Conservation (phyloP, 1,284 basidiomycete genomes). For the Flammula alnicola region DNA sequence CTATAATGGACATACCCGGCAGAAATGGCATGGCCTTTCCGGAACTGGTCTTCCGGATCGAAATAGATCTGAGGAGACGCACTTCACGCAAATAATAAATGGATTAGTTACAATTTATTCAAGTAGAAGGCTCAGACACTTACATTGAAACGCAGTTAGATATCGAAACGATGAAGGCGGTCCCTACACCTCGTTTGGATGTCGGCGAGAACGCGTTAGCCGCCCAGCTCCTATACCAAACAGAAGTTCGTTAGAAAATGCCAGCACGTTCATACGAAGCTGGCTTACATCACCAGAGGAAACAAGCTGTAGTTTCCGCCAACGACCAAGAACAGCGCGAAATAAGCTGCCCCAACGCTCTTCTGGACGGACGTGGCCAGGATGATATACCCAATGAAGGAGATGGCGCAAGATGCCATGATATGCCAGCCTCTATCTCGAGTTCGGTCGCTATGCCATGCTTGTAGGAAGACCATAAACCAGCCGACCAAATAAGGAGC, state of each 20-base stretch:
- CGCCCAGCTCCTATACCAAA: conserved; percentile 54
- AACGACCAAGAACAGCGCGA: conserved; percentile 58
- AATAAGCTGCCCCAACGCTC: conserved; percentile 57
- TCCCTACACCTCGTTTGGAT: conserved; percentile 60
- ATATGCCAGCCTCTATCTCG: conserved; percentile 58
- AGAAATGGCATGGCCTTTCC: conserved; percentile 57
- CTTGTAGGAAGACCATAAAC: conserved; percentile 56
- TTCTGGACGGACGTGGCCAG: conserved; percentile 53
- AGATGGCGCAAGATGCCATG: conserved; percentile 48
- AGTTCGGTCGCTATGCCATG: conserved; percentile 57
- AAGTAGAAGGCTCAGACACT: conserved; percentile 18
- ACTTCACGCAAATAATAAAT: conserved; percentile 35
- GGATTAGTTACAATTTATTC: neutral
- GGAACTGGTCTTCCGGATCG: conserved; percentile 50
- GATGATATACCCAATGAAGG: conserved; percentile 55
- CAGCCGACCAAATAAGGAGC: conserved; percentile 59
- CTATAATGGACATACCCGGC: conserved; percentile 41
- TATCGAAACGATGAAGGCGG: conserved; percentile 61
- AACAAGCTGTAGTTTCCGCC: conserved; percentile 59
- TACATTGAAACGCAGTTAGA: conserved; percentile 61
- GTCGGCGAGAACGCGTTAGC: conserved; percentile 60
- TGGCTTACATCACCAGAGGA: conserved; percentile 56
- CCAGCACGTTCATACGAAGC: neutral
- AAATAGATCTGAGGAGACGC: conserved; percentile 64
- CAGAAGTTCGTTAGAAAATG: neutral